Evolutionary conservation across 768 basidiomycete genomes (phyloP).

Genomic region (Steccherinum ochraceum): DNA sequence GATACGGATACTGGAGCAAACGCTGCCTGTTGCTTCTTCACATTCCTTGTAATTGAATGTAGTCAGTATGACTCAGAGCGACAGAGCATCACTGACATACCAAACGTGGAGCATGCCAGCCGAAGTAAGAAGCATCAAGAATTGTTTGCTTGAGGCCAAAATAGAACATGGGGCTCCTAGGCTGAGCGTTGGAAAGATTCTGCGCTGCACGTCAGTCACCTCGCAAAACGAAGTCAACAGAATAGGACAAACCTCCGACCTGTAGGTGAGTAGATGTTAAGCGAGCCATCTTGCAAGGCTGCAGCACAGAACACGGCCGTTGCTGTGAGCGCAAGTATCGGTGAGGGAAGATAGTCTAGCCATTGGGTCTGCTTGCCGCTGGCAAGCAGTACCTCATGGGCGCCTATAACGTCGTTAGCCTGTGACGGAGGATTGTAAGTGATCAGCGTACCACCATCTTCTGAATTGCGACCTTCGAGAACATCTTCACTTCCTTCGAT

Average conservation of each 20-base stretch:
- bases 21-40: conserved; percentile 57
- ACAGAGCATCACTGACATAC: conserved; percentile 33
- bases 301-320: conserved; percentile 68
- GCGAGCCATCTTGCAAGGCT: conserved; percentile 68
- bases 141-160: conserved; percentile 57
- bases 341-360: conserved; percentile 81
- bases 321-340: conserved; percentile 60
- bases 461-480: conserved; percentile 76
- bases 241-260: conserved; percentile 65
- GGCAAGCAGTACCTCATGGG: conserved; percentile 61
- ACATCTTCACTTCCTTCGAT: conserved; percentile 64
- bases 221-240: too few species aligned
- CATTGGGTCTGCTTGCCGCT: conserved; percentile 71
- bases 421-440: background rate
- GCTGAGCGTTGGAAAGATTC: conserved; percentile 70
- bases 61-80: conserved; percentile 3
- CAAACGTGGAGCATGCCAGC: conserved; percentile 70
- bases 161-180: conserved; percentile 68
- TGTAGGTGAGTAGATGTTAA: conserved; percentile 80
- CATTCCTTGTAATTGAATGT: conserved; percentile 46
- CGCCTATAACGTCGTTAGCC: too few species aligned
- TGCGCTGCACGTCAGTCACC: too few species aligned
- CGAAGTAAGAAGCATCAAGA: conserved; percentile 67
- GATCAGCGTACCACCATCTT: conserved; percentile 43
- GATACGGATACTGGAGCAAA: conserved; percentile 63